These are phyloP conservation scores for Eragrostis curvula DNA, from an alignment of 176 grass and related monocot species.

Conservation along the genomic window DNA sequence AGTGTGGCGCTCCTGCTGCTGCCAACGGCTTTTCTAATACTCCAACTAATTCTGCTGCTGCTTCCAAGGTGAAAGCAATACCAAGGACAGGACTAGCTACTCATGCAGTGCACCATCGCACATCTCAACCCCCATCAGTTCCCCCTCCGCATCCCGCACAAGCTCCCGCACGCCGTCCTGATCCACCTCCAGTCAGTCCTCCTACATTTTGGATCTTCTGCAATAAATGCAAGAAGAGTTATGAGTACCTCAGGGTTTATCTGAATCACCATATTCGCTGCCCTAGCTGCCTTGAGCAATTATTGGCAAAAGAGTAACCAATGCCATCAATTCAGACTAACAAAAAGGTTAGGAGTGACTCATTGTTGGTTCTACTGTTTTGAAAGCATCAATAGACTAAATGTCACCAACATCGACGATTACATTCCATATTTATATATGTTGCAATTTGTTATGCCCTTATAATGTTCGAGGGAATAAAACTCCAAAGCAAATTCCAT, in stretches of 20 bases:
- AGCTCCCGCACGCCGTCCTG: not conserved
- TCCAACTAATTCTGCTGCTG: conserved; percentile 16
- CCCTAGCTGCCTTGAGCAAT: conserved; percentile 36
- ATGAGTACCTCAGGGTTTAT: conserved; percentile 48
- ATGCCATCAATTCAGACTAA: conserved; percentile 30
- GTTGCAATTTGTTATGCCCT: too few species aligned
- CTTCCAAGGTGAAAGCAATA: conserved; percentile 11
- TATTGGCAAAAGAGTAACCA: conserved; percentile 39
- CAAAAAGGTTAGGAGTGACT: too few species aligned
- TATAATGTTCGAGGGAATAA: too few species aligned
- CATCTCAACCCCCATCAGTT: not conserved
- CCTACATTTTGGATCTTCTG: conserved; percentile 55
- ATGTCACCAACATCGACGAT: too few species aligned
- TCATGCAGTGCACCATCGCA: not conserved
- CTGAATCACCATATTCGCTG: conserved; percentile 48
- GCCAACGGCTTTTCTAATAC: conserved; percentile 34
- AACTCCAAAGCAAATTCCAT: too few species aligned
- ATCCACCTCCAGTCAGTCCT: not conserved
- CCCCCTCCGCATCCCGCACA: not conserved
- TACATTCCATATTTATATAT: too few species aligned
- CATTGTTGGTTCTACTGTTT: too few species aligned
- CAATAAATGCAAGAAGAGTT: conserved; percentile 48
- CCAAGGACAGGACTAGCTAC: not conserved
- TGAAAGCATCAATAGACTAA: too few species aligned
- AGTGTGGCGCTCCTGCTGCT: not conserved